Conservation (phyloP, 2,329 filamentous ascomycete species). For the Beauveria sp. region DNA sequence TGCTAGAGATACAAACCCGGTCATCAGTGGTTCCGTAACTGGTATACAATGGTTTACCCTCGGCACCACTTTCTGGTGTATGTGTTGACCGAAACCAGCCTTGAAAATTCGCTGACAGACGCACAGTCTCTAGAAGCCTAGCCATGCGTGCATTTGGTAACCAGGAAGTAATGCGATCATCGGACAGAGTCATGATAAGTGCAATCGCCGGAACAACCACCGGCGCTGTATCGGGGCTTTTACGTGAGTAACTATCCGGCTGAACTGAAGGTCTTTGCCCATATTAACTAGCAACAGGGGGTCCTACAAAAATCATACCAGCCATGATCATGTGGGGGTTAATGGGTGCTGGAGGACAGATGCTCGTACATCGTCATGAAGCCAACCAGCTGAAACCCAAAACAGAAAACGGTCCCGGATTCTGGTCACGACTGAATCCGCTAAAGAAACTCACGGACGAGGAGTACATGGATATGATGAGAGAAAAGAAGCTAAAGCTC, state of each 20-base stretch:
- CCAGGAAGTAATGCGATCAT: constrained; percentile 43
- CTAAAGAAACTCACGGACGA: constrained; percentile 62
- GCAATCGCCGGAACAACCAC: constrained; percentile 63
- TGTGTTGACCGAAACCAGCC: constrained; percentile 19
- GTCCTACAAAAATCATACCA: constrained; percentile 44
- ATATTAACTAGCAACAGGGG: constrained; percentile 31
- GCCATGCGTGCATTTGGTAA: constrained; percentile 41
- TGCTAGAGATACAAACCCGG: constrained; percentile 56
- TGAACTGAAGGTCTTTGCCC: not conserved
- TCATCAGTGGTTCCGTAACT: constrained; percentile 63
- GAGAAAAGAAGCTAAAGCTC: constrained; percentile 61
- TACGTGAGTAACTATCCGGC: constrained; percentile 34
- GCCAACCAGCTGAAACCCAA: constrained; percentile 18
- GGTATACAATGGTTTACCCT: constrained; percentile 77
- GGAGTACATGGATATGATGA: constrained; percentile 63
- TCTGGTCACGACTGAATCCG: constrained; percentile 62
- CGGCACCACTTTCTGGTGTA: constrained; percentile 70
- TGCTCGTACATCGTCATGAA: constrained; percentile 26
- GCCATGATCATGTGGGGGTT: constrained; percentile 41
- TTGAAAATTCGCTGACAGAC: not conserved
- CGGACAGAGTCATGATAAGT: constrained; percentile 60
- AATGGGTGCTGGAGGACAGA: constrained; percentile 32
- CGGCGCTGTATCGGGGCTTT: constrained; percentile 49
- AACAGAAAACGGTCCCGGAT: constrained; percentile 31
- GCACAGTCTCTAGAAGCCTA: constrained; percentile 40